These are phyloP conservation scores for Xylariaceae sp. DNA, from an alignment of 2,329 filamentous ascomycete genomes.

Conservation along the genomic window DNA sequence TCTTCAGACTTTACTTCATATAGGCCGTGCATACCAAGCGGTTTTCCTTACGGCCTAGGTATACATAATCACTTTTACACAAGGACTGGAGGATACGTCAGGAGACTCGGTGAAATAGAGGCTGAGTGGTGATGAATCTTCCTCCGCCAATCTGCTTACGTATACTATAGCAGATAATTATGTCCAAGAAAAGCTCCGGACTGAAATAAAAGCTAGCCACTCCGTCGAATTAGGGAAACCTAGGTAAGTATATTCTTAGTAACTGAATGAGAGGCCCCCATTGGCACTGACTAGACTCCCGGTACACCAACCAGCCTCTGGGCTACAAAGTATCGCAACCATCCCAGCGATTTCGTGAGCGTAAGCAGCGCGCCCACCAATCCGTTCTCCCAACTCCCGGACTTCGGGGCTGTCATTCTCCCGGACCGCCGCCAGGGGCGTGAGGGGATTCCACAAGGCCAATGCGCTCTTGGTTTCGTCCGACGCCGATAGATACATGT, in stretches of 20 bases:
- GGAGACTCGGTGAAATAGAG: too few relatives aligned
- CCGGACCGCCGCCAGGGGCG: constrained; percentile 10
- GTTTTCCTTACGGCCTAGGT: too few relatives aligned
- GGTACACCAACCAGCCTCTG: constrained; percentile 22
- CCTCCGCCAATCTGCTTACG: too few relatives aligned
- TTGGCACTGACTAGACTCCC: constrained; percentile 22
- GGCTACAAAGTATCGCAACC: constrained; percentile 19
- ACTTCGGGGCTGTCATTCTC: constrained; percentile 30
- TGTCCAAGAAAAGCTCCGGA: too few relatives aligned
- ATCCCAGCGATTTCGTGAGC: constrained; percentile 23
- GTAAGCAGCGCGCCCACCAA: constrained; percentile 22
- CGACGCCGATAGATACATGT: constrained; percentile 52
- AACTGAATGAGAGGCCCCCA: constrained; percentile 20
- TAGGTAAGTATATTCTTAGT: constrained; percentile 4
- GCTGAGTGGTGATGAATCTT: too few relatives aligned
- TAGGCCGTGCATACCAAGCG: too few relatives aligned
- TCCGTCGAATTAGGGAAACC: too few relatives aligned
- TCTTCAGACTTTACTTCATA: too few relatives aligned
- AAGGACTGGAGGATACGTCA: too few relatives aligned
- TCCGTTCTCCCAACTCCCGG: constrained; percentile 10
- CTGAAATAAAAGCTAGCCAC: too few relatives aligned
- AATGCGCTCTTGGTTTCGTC: constrained; percentile 53
- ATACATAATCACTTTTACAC: too few relatives aligned
- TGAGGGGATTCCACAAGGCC: constrained; percentile 9
- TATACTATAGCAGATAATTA: too few relatives aligned